These are phyloP conservation scores for Syzygium aromaticum DNA, from an alignment of 345 rosid species.

Conservation along the genomic window DNA sequence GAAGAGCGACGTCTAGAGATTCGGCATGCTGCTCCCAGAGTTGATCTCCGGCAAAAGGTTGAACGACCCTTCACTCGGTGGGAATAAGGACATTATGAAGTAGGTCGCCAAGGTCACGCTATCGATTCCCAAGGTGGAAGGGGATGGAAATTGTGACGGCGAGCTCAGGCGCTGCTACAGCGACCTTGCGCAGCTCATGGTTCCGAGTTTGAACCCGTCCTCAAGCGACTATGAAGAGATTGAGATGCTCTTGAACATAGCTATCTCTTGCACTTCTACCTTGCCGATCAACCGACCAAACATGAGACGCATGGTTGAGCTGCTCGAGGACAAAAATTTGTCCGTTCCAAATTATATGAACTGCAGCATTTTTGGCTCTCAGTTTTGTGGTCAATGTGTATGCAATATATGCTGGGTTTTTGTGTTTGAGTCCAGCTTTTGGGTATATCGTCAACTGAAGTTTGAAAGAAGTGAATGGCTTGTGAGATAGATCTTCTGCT, in stretches of 20 bases:
- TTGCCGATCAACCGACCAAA: slow-evolving; percentile 49
- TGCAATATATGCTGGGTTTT: not conserved
- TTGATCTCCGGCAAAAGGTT: slow-evolving; percentile 60
- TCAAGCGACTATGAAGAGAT: slow-evolving; percentile 29
- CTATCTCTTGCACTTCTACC: slow-evolving; percentile 42
- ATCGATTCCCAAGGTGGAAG: not conserved
- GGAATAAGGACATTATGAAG: slow-evolving; percentile 42
- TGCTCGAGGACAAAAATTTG: slow-evolving; percentile 38
- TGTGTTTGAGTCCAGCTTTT: not conserved
- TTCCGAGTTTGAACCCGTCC: slow-evolving; percentile 33
- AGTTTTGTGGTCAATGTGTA: not conserved
- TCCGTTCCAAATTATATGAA: not conserved
- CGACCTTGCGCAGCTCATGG: slow-evolving; percentile 25
- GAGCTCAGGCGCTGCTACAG: not conserved
- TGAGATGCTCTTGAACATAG: slow-evolving; percentile 41
- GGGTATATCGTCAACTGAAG: not conserved
- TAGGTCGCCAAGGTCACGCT: slow-evolving; percentile 36
- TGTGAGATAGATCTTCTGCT: not conserved
- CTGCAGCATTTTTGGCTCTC: not conserved
- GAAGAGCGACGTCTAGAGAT: slow-evolving; percentile 63
- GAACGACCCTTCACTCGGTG: slow-evolving; percentile 43
- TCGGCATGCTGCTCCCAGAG: slow-evolving; percentile 50
- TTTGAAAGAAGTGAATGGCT: not conserved
- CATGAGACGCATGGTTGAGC: slow-evolving; percentile 60
- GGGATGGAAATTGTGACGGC: not conserved